Evolutionary conservation across 106 monocot species (phyloP), one percentile per base, ranked within the genome.

Genomic region (Acorus gramineus): DNA sequence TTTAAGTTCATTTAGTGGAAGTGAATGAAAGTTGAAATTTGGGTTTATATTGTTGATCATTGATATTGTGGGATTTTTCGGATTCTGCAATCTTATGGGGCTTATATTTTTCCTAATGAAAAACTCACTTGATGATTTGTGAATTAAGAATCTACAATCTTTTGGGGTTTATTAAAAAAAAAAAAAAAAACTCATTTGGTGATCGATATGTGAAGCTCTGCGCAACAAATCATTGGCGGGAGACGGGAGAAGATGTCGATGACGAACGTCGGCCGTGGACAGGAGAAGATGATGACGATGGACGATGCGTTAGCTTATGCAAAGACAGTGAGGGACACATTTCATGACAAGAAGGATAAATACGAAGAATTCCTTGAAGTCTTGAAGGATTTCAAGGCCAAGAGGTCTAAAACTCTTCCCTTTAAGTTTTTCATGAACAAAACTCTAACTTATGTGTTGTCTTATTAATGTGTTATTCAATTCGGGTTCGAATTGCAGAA

Each of bases 321-420:
- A 55, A 89, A 84, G 67, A 59, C 55, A 2, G 88, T 89, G 61
- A 89, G 83, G 59, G 88, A 84, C 49, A 84, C 78, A 63, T 89
- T 81, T 66, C 81, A 76, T 44, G 88, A 89, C 52, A 75, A 79
- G 14, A 73, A 68, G 73, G 88, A 84, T 43, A 89, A 81, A 63
- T 89, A 84, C 12, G 76, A 84, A 47, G 84, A 89, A 45, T 84
- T 89, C 48, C 78, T 89, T 5, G 81, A 89, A 58, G 76, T 89
- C 56, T 81, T 89, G 88, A 84, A 81, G 71, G 88, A 89, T 63
- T 89, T 89, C 64, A 89, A 84, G 76, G 75, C 84, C 81, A 63
- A 79, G 50, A 89, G 84, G 88, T 88, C 69, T 28, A 28, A 28
- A 28, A 28, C 28, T 28, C 28, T 28, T 1, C 28, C 28, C 28